Evolutionary conservation across 305 asterid species (phyloP).

Genomic region (Fraxinus paxiana): DNA sequence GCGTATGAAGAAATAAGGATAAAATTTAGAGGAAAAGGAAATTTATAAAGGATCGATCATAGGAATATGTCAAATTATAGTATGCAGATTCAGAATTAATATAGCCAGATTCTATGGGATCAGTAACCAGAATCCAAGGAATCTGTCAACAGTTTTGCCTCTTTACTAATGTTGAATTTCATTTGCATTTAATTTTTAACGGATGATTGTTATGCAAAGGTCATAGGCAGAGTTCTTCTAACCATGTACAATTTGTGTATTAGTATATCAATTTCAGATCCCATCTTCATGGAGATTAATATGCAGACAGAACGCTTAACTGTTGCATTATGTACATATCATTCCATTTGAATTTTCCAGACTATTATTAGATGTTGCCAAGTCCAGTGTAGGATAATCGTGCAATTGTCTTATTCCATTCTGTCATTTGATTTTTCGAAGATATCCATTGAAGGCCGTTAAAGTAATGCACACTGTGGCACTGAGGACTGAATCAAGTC

Average conservation of each 20-base stretch:
- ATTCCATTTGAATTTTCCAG: background rate
- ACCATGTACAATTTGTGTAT: background rate
- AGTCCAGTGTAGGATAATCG: background rate
- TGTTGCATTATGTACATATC: background rate
- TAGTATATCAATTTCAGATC: background rate
- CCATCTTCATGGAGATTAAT: background rate
- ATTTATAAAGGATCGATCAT: background rate
- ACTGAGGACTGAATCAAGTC: constrained; percentile 72
- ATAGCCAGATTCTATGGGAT: background rate
- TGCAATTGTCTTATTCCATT: background rate
- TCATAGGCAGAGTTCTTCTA: background rate
- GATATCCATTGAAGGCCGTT: constrained; percentile 89
- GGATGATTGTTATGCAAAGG: background rate
- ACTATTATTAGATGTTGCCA: background rate
- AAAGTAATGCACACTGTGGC: constrained; percentile 95
- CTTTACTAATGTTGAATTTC: background rate
- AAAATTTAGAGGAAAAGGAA: background rate
- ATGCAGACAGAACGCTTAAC: background rate
- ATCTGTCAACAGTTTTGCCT: background rate
- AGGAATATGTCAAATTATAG: background rate
- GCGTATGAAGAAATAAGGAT: background rate
- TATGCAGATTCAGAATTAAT: background rate
- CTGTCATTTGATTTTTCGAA: constrained; percentile 23
- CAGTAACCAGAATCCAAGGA: background rate
- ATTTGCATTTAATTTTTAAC: background rate